Conservation (phyloP, 805 yeast genomes). For the Candida orba region DNA sequence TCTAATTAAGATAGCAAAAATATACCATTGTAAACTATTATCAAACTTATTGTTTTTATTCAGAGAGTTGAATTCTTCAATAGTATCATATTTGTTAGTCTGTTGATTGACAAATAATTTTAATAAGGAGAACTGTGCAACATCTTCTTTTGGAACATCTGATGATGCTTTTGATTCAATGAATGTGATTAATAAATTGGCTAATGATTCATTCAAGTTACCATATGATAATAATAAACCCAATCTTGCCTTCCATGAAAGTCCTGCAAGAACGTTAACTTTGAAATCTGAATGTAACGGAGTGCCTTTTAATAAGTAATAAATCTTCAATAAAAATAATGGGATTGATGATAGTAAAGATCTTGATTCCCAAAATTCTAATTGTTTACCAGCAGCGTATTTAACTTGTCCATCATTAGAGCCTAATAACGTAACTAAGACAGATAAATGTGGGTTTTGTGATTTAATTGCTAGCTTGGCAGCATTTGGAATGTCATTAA, state of each 20-base stretch:
- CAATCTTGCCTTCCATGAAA: slow-evolving; percentile 63
- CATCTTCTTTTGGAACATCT: slow-evolving; percentile 12
- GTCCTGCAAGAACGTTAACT: slow-evolving; percentile 33
- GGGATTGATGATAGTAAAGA: slow-evolving; percentile 43
- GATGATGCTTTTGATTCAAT: slow-evolving; percentile 13
- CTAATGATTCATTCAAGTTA: slow-evolving; percentile 31
- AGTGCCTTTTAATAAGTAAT: slow-evolving; percentile 55
- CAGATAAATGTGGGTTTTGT: slow-evolving; percentile 63
- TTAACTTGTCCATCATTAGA: slow-evolving; percentile 58
- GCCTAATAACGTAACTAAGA: slow-evolving; percentile 60
- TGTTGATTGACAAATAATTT: slow-evolving; percentile 24
- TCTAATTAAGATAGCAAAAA: slow-evolving; percentile 37
- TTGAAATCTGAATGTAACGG: slow-evolving; percentile 24
- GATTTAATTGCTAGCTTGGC: slow-evolving; percentile 51
- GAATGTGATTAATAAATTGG: slow-evolving; percentile 26
- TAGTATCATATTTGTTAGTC: slow-evolving; percentile 10
- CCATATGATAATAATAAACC: slow-evolving; percentile 61
- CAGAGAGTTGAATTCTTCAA: slow-evolving; percentile 13
- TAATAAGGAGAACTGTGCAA: slow-evolving; percentile 21
- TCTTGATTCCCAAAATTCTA: slow-evolving; percentile 55
- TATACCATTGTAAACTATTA: slow-evolving; percentile 43
- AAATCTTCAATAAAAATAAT: slow-evolving; percentile 45
- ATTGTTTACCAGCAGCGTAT: slow-evolving; percentile 50
- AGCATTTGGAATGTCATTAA: slow-evolving; percentile 58
- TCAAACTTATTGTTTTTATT: slow-evolving; percentile 22